Conservation (phyloP, 306 rosid species). For the Chamaecrista fasciculata region DNA sequence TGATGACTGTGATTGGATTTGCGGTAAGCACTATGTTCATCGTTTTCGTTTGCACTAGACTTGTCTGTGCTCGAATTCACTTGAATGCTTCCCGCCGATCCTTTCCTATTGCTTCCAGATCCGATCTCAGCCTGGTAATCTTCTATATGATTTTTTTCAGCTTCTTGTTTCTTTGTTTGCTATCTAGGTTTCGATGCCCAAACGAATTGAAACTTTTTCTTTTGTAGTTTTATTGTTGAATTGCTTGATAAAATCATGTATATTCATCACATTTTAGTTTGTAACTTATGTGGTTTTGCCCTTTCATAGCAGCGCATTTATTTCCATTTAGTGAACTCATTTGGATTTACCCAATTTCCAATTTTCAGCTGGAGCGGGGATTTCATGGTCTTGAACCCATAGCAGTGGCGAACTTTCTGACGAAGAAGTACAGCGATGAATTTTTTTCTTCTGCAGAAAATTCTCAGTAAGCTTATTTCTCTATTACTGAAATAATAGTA, state of each 20-base stretch:
- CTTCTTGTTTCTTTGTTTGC: neutral
- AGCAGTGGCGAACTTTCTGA: slow-evolving; percentile 67
- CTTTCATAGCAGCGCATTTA: slow-evolving; percentile 16
- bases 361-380: slow-evolving; percentile 78
- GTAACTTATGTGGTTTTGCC: neutral
- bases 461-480: slow-evolving; percentile 72
- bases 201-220: neutral
- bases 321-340: slow-evolving; percentile 22
- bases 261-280: neutral
- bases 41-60: slow-evolving; percentile 82
- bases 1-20: slow-evolving; percentile 95
- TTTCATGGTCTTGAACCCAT: slow-evolving; percentile 69
- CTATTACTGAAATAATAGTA: slow-evolving; percentile 9
- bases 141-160: neutral
- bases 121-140: slow-evolving; percentile 68
- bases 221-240: neutral
- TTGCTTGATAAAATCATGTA: neutral
- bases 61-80: slow-evolving; percentile 88
- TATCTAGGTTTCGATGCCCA: neutral
- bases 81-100: slow-evolving; percentile 76
- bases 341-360: slow-evolving; percentile 24
- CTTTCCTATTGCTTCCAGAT: slow-evolving; percentile 74
- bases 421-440: slow-evolving; percentile 77
- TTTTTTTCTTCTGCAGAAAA: slow-evolving; percentile 65
- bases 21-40: slow-evolving; percentile 94